Percentiles rank a stretch among this genome's conserved stretches.
Evolutionary conservation across 306 rosid species (phyloP).

Genomic region (Acacia confusa): DNA sequence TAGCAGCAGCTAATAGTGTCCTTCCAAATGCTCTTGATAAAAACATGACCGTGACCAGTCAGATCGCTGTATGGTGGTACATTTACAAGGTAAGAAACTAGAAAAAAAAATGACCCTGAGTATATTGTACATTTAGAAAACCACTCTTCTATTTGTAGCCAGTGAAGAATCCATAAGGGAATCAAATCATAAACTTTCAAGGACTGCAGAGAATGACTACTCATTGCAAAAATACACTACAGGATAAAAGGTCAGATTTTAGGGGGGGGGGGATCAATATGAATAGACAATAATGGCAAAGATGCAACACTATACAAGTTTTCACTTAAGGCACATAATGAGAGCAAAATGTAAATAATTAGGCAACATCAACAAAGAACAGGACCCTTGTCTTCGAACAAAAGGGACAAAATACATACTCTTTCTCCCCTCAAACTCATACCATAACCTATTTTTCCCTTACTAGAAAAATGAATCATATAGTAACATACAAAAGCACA

Average conservation of each 20-base stretch:
- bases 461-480: too few species aligned
- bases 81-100: slow-evolving; percentile 25
- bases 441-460: not conserved
- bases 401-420: not conserved
- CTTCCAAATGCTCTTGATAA: slow-evolving; percentile 66
- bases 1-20: slow-evolving; percentile 62
- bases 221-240: not conserved
- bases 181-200: not conserved
- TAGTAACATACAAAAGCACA: not conserved
- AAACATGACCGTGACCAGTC: slow-evolving; percentile 41
- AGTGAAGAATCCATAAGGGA: not conserved
- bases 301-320: not conserved
- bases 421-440: not conserved
- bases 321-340: not conserved
- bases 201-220: not conserved
- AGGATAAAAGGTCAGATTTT: not conserved
- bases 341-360: not conserved
- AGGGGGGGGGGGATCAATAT: not conserved
- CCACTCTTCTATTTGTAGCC: not conserved
- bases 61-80: slow-evolving; percentile 24
- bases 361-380: not conserved
- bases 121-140: slow-evolving; percentile 4
- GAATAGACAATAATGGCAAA: not conserved
- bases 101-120: not conserved
- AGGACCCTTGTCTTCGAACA: not conserved